Evolutionary conservation across 2,329 filamentous ascomycete species (phyloP), one percentile per base, ranked within the genome.

Genomic region (Colletotrichum theobromicola): DNA sequence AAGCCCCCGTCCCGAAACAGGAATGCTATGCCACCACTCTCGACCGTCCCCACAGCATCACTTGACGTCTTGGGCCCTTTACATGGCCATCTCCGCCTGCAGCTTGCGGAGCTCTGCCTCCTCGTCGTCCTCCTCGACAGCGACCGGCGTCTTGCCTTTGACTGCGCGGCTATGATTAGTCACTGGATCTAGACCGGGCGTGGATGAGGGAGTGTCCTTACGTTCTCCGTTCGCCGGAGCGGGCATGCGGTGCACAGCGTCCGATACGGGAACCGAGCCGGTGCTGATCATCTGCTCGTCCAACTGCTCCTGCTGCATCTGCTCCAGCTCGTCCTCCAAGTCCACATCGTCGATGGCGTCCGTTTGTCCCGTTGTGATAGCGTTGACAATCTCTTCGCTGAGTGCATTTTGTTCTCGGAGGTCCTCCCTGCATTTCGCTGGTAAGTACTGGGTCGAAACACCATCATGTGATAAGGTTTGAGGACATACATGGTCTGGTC

Each of bases 1-100:
- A 34, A 71, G 65, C 62, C 60, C 42, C 53, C 55, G 53, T 74
- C 28, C 72, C 72, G 64, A 55, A 62, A 72, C 72, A 67, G 62
- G 72, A 76, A 75, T 75, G 74, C 74, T 76, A 76, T 71, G 72
- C 57, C 66, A 55, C 71, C 62, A 37, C 63, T 67, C 60, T 75
- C 24, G 21, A 30, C 62, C 72, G 50, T 60, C 62, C 72, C 62
- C 37, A 21, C 57, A 70, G 53, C 28, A 70, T 50, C 24, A 35
- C 26, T 32, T 66, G 60, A 60, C 60, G 30, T 42, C 63, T 62
- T 28, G 34, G 42, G 34, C 35, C 34, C 53, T 75, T 89, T 81
- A 98, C 93, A 98, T 98, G 77, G 96, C 96, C 96, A 98, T 98
- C 85, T 98, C 96, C 42, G 95, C 96, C 83, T 98, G 95, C 79